Evolutionary conservation across 1,284 basidiomycete species (phyloP), one percentile per base, ranked within the genome.

Genomic region (Ganoderma lingzhi): DNA sequence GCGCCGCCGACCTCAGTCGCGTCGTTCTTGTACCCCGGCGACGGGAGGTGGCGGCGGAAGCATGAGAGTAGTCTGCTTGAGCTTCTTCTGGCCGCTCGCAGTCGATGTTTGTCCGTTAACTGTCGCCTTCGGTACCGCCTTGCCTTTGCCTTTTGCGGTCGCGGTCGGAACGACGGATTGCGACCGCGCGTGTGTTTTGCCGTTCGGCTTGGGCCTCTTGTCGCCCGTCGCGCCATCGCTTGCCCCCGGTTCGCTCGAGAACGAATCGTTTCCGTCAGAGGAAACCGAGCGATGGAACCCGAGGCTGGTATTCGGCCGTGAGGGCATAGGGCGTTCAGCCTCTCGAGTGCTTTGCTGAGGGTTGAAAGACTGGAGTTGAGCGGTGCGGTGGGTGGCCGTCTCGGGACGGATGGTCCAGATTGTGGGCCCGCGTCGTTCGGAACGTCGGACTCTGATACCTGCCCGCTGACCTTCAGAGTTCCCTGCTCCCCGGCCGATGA

Each of bases 291-390:
- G 76, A 75, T 85, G 86, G 75, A 92, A 91, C 37, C 89, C 90
- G 80, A 92, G 80, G 69, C 88, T 90, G 1, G 90, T 90, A 67
- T 84, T 90, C 1, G 91, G 89, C 55, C 90, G 78, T 30, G 82
- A 81, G 4, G 90, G 90, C 1, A 88, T 82, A 0, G 88, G 88
- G 85, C 85, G 45, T 84, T 84, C n/a, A 93, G 81, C 74, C 87
- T 89, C 74, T 90, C 86, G 28, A 92, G 80, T 2, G 90, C 90
- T 71, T 83, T 83, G 14, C 88, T 87, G 14, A 92, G 81, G 2
- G 82, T 90, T 4, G 86, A 79, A 14, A 85, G 78, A 8, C 75
- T 76, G 23, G 68, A 69, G 55, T 66, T 69, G 60, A 68, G 67
- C 51, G 62, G 70, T 2, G 61, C 64, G 55, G 19, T 17, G 23